phyloP scores from a whole-genome alignment of 2,329 filamentous ascomycete species.

The Cytospora piceicola region DNA sequence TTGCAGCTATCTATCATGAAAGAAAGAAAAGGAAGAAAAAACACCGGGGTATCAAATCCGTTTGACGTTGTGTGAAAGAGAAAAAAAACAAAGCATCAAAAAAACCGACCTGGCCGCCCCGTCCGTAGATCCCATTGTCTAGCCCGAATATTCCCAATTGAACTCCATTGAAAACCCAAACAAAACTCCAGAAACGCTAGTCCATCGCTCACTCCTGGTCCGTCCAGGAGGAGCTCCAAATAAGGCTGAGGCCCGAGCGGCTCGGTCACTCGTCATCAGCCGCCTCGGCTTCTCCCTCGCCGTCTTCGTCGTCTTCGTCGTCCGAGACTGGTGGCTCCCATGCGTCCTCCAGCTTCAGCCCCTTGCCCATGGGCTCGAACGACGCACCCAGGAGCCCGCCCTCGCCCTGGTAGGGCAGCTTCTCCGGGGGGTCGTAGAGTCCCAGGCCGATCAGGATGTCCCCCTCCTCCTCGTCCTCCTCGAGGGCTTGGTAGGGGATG shows the following conservation, averaged over 20 bases:
- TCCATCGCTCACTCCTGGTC: constrained; percentile 17
- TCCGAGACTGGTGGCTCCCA: constrained; percentile 70
- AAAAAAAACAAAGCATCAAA: constrained; percentile 1
- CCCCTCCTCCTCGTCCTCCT: constrained; percentile 59
- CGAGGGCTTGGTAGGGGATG: constrained; percentile 53
- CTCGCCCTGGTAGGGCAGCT: constrained; percentile 42
- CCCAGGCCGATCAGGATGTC: constrained; percentile 83
- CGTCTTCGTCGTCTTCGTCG: constrained; percentile 53
- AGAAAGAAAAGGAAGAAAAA: not conserved
- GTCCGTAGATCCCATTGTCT: constrained; percentile 3
- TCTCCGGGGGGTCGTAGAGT: constrained; percentile 74
- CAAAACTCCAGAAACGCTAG: constrained; percentile 22
- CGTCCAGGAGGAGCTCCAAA: not conserved
- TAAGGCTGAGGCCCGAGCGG: not conserved
- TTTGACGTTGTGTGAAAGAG: constrained; percentile 12
- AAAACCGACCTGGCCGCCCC: not conserved
- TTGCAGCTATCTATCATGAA: constrained; percentile 19
- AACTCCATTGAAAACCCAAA: constrained; percentile 26
- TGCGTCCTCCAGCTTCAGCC: constrained; percentile 79
- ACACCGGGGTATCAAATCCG: constrained; percentile 26
- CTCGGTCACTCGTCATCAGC: constrained; percentile 32
- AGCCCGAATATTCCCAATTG: not conserved
- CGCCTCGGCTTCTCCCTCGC: constrained; percentile 38
- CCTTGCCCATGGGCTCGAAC: constrained; percentile 66
- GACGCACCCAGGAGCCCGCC: constrained; percentile 52